Base-by-base conservation (phyloP, 225 moss, liverwort and hornwort genomes). In the Polytrichum formosum region DNA sequence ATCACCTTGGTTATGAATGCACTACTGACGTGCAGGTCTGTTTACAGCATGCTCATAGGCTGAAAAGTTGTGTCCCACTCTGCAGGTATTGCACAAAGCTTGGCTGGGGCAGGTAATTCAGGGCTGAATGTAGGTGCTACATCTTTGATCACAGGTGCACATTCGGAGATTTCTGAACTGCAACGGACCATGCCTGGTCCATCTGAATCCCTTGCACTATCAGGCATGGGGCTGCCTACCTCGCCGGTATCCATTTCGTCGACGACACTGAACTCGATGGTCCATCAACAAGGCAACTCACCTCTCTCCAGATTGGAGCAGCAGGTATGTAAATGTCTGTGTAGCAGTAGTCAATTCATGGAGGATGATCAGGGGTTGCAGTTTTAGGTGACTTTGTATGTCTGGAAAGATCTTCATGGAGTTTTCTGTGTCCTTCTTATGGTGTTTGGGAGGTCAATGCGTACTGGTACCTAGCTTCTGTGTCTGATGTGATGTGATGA, bases 241-340 rank as follows among this genome's bases (percentile, higher is more conserved):
- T 89, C 88, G 6, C 88, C 88, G 20, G 79, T 76, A 56, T 89
- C 88, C 55, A 83, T 89, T 37, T 72, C 85, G 53, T 86, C 88
- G 19, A 78, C 76, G 67, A 83, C 82, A 59, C 78, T 79, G 53
- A 89, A 83, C 78, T 73, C 81, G 1, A 83, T 89, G 85, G 83
- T 74, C 37, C 75, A 73, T 68, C 85, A 85, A 64, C 88, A 78
- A 74, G 80, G 78, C 64, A 75, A 77, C 74, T 81, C 80, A 37
- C 69, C 82, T 18, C 83, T 82, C 73, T 80, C 85, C 28, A 77
- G 85, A 61, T 30, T 85, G 54, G 85, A 89, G 74, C 88, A 81
- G 78, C 88, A 85, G 83, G 82, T 85, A 67, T 67, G 76, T 55
- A 53, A 25, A 21, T 37, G 3, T 13, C 37, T 37, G 13, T 33